Percentiles rank a stretch among this genome's conserved stretches.
Conservation (phyloP, 2,329 filamentous ascomycete genomes). For the Xylaria sp. region DNA sequence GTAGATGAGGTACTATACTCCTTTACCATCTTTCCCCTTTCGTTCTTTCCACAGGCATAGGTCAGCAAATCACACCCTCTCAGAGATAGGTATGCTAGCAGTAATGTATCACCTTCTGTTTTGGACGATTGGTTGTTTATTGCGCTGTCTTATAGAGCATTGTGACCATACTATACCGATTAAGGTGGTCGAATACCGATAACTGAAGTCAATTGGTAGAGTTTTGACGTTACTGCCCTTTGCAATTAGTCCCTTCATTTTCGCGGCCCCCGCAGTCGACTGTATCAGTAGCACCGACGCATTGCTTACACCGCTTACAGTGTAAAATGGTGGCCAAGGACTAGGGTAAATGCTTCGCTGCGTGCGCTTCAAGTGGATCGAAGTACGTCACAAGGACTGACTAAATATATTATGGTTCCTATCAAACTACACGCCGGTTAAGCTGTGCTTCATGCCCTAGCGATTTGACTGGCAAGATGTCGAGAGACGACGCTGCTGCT, state of each 20-base stretch:
- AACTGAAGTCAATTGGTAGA: background rate
- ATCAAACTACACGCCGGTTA: constrained; percentile 29
- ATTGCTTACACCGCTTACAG: constrained; percentile 3
- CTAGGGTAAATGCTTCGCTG: constrained; percentile 20
- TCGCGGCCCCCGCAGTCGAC: background rate
- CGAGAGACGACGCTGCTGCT: constrained; percentile 24
- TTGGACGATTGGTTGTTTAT: constrained; percentile 10
- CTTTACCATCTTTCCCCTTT: background rate
- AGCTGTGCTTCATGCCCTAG: constrained; percentile 17
- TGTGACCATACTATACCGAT: constrained; percentile 1
- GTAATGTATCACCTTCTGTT: background rate
- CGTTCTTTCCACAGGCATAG: background rate
- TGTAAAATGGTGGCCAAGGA: constrained; percentile 6
- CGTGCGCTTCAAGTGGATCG: constrained; percentile 24
- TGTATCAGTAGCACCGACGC: background rate
- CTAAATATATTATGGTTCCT: constrained; percentile 27
- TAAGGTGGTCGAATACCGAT: background rate
- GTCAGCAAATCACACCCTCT: constrained; percentile 4
- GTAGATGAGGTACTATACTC: background rate
- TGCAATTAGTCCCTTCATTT: background rate
- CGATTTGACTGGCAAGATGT: constrained; percentile 26
- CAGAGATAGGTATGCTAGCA: background rate
- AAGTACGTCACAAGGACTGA: constrained; percentile 29
- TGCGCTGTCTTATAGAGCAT: background rate
- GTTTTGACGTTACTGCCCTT: background rate